These are phyloP conservation scores for Cenchrus americanus DNA, from an alignment of 176 grass and related monocot species.

Conservation along the genomic window DNA sequence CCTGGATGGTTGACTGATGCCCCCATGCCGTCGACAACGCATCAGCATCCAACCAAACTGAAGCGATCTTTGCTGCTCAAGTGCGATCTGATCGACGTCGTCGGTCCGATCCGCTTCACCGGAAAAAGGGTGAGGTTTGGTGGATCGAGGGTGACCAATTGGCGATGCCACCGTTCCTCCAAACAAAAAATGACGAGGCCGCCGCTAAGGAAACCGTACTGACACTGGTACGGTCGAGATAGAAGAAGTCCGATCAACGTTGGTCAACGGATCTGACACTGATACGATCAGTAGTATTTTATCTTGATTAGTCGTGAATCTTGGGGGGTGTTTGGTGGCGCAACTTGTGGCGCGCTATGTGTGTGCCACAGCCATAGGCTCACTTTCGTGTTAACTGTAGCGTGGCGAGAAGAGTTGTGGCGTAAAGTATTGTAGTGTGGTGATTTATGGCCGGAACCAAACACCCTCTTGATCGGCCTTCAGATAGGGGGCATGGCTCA, in stretches of 20 bases:
- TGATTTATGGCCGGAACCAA: too few species aligned
- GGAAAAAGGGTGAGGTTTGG: not conserved
- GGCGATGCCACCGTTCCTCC: constrained; percentile 29
- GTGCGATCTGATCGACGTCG: too few species aligned
- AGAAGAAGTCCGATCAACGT: not conserved
- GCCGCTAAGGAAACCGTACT: not conserved
- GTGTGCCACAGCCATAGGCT: too few species aligned
- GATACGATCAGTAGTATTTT: not conserved
- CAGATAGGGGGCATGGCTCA: not conserved
- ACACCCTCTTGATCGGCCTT: not conserved
- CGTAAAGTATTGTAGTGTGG: too few species aligned
- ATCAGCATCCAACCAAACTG: not conserved
- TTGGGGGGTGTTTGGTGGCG: too few species aligned
- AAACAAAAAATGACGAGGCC: too few species aligned
- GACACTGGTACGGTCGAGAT: not conserved
- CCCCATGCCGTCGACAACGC: not conserved
- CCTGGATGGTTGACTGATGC: not conserved
- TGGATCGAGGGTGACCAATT: not conserved
- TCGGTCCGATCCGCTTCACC: not conserved
- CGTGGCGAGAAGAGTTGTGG: too few species aligned
- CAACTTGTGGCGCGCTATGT: too few species aligned
- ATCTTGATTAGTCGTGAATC: too few species aligned
- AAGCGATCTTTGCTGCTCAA: not conserved
- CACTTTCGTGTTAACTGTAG: too few species aligned
- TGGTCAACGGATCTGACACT: not conserved